A percentile compares a stretch with the other conserved stretches of the same genome.
These are phyloP conservation scores for Platanthera zijinensis DNA, from an alignment of 106 monocot species.

Conservation along the genomic window DNA sequence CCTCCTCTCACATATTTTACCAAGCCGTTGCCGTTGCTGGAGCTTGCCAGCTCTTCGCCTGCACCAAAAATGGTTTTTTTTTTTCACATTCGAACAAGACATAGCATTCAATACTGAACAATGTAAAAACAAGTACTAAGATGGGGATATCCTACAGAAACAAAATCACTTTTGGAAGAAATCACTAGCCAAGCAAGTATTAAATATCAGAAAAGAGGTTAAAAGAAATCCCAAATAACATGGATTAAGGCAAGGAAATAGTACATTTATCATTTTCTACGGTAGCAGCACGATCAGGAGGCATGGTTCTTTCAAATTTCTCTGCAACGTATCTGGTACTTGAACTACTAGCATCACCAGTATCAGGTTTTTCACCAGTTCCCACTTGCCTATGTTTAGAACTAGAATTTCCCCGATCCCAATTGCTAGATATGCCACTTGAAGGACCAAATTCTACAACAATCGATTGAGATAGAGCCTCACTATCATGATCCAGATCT, in stretches of 20 bases:
- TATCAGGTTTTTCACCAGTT: conserved; percentile 14
- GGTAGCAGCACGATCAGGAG: conserved; percentile 24
- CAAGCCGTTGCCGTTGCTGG: conserved; percentile 27
- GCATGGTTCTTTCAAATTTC: conserved; percentile 37
- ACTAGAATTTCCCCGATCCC: conserved; percentile 16
- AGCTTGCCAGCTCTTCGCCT: conserved; percentile 37
- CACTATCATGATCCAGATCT: conserved; percentile 12
- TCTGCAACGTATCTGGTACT: conserved; percentile 23
- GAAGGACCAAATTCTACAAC: conserved; percentile 14
- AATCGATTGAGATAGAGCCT: conserved; percentile 11
- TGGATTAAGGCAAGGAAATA: neutral
- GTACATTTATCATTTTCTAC: conserved; percentile 31
- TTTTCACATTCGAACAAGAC: neutral
- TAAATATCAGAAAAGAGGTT: neutral
- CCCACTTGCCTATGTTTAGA: conserved; percentile 3
- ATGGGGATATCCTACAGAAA: neutral
- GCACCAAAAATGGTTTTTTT: conserved; percentile 9
- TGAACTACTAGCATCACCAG: conserved; percentile 8
- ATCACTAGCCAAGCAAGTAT: neutral
- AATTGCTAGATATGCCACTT: conserved; percentile 7
- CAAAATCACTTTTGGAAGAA: neutral
- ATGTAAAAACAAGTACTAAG: neutral
- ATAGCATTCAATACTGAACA: neutral
- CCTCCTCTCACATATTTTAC: conserved; percentile 87
- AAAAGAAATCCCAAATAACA: neutral